Evolutionary conservation across 2,329 filamentous ascomycete species (phyloP), one percentile per base, ranked within the genome.

Genomic region (Penicillium sp.): DNA sequence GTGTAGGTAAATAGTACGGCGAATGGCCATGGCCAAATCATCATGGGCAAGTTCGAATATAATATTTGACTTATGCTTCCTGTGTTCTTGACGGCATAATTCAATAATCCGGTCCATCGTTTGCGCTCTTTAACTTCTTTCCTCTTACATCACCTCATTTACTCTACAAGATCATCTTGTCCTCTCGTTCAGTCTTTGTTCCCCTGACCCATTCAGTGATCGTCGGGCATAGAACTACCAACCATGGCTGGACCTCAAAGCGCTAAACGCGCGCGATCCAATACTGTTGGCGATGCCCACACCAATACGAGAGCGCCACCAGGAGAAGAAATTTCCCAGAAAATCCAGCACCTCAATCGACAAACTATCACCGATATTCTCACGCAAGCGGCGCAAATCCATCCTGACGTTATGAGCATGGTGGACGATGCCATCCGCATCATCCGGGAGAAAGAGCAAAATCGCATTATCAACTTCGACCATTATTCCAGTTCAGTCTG

Each of bases 401-500:
- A 54, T 15, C 52, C 43, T 4, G 33, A 49, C 3, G 36, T 54
- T 1, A 15, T 49, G n/a, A 2, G 1, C 42, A 39, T 48, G 51
- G 25, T 54, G n/a, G 15, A 49, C 9, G 9, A 49, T 12, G 12
- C 43, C n/a, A 39, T 49, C 38, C n/a, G 9, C 7, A 15, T 13
- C 35, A 33, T 7, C 25, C 25, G n/a, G 27, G 52, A 54, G 25
- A 33, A 4, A 25, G 41, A 53, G 12, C 17, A 7, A 47, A 19
- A 25, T 31, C 9, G 7, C 15, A 7, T 52, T 9, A 6, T 44
- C 15, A 35, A 8, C 15, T 52, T 52, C 19, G 49, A 43, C 29
- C 3, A 19, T 4, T 19, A 52, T 36, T 44, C 39, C 9, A 15
- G 19, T 6, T 4, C 4, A 2, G 15, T 64, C 9, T 65, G 64